Percentiles rank a stretch among this genome's conserved stretches.
Conservation (phyloP, 441 rosid species). For the Mallotus japonicus region DNA sequence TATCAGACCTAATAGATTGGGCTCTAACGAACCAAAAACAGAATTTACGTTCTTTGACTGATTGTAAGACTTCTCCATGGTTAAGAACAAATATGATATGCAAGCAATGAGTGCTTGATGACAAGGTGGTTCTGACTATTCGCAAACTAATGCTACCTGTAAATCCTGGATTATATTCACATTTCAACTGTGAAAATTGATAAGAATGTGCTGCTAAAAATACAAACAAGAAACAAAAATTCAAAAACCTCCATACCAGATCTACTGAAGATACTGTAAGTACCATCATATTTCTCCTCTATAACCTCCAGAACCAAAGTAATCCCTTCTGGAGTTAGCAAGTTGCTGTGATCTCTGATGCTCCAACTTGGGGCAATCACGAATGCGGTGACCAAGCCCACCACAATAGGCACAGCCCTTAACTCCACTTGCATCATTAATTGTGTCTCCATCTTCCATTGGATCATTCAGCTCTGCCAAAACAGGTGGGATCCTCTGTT, state of each 20-base stretch:
- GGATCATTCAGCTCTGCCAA: conserved; percentile 58
- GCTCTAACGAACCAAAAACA: too few species aligned
- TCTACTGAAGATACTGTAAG: neutral
- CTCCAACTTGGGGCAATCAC: conserved; percentile 87
- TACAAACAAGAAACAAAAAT: too few species aligned
- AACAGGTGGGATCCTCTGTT: conserved; percentile 92
- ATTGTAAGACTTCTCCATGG: too few species aligned
- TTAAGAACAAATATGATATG: too few species aligned
- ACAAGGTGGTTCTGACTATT: too few species aligned
- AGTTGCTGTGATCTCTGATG: conserved; percentile 57
- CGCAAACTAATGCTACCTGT: too few species aligned
- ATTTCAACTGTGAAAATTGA: too few species aligned
- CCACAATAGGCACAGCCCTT: conserved; percentile 93
- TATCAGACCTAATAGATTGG: too few species aligned
- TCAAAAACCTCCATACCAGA: neutral
- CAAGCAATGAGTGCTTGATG: too few species aligned
- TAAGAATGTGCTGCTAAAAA: too few species aligned
- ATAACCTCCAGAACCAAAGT: conserved; percentile 28
- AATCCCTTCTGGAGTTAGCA: conserved; percentile 29
- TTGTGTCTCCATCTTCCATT: conserved; percentile 68
- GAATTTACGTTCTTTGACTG: too few species aligned
- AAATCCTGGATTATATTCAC: too few species aligned
- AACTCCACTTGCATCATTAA: conserved; percentile 69
- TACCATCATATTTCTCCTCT: conserved; percentile 22
- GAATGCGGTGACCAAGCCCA: conserved; percentile 85